These are phyloP conservation scores for Aspergillus cavernicola DNA, from an alignment of 495 filamentous ascomycete genomes.

Conservation along the genomic window DNA sequence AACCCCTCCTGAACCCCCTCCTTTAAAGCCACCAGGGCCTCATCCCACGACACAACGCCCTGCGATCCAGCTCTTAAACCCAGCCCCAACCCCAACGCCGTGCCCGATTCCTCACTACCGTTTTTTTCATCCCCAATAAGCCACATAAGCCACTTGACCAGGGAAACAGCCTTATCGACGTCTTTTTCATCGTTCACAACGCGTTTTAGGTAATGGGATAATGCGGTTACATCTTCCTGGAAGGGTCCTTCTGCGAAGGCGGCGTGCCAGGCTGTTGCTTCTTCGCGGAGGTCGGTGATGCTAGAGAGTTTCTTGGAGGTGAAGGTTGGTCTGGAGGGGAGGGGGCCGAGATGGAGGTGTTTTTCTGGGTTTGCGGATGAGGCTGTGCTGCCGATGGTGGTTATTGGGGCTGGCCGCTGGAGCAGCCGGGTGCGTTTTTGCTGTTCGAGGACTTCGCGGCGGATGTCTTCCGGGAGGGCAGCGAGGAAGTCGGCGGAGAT, in stretches of 20 bases:
- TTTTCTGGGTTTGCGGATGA: slow-evolving; percentile 28
- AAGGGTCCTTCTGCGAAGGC: slow-evolving; percentile 69
- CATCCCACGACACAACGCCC: slow-evolving; percentile 36
- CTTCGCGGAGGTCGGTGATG: slow-evolving; percentile 54
- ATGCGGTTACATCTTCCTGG: slow-evolving; percentile 65
- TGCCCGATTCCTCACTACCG: not conserved
- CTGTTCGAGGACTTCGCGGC: slow-evolving; percentile 71
- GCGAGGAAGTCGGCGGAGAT: slow-evolving; percentile 71
- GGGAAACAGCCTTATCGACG: slow-evolving; percentile 65
- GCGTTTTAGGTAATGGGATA: slow-evolving; percentile 61
- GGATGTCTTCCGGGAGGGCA: slow-evolving; percentile 77
- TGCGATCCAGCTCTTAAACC: not conserved
- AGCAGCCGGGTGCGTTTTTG: slow-evolving; percentile 55
- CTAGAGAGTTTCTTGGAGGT: slow-evolving; percentile 55
- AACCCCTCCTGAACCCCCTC: slow-evolving; percentile 58
- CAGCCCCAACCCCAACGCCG: not conserved
- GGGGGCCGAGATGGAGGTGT: slow-evolving; percentile 46
- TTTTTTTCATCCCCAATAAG: slow-evolving; percentile 53
- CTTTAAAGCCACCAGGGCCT: slow-evolving; percentile 54
- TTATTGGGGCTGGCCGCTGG: slow-evolving; percentile 19
- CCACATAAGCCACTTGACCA: slow-evolving; percentile 71
- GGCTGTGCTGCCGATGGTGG: not conserved
- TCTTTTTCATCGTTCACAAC: slow-evolving; percentile 72
- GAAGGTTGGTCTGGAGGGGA: slow-evolving; percentile 57
- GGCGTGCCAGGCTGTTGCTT: slow-evolving; percentile 63